These are phyloP conservation scores for Maudiozyma bulderi DNA, from an alignment of 805 yeast species.

Conservation along the genomic window DNA sequence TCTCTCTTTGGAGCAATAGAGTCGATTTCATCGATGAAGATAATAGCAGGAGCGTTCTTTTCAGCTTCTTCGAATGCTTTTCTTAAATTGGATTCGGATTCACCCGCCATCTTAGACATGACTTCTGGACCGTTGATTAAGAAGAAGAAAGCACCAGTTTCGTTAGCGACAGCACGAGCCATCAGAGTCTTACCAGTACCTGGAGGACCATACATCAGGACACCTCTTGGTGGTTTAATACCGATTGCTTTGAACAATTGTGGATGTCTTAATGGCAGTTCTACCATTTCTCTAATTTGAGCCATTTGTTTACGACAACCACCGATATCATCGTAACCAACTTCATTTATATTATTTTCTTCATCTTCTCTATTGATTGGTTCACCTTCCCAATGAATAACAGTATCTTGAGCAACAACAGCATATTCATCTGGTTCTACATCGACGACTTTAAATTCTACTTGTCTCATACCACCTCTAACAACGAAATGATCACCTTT, in stretches of 20 bases:
- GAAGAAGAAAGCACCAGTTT: conserved; percentile 97
- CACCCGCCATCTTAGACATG: conserved; percentile 99
- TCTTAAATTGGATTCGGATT: conserved; percentile 91
- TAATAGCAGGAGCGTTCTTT: conserved; percentile 95
- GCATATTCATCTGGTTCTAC: conserved; percentile 97
- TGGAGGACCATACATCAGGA: conserved; percentile 97
- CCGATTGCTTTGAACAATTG: conserved; percentile 96
- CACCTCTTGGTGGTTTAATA: conserved; percentile 98
- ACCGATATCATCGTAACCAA: conserved; percentile 98
- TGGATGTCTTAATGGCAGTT: conserved; percentile 95
- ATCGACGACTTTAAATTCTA: conserved; percentile 95
- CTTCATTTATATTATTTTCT: conserved; percentile 91
- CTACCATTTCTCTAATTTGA: conserved; percentile 96
- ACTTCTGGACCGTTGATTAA: conserved; percentile 98
- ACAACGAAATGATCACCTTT: conserved; percentile 94
- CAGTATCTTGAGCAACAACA: conserved; percentile 96
- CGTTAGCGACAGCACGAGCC: conserved; percentile 99
- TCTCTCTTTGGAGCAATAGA: conserved; percentile 99
- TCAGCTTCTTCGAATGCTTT: conserved; percentile 99
- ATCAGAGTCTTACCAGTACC: conserved; percentile 99
- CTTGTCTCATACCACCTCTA: conserved; percentile 99
- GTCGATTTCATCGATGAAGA: conserved; percentile 96
- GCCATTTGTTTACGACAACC: conserved; percentile 99
- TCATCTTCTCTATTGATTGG: conserved; percentile 58
- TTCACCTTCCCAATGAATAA: conserved; percentile 97